phyloP scores from a whole-genome alignment of 1,139 yeast species.

The Suhomyces taliae region DNA sequence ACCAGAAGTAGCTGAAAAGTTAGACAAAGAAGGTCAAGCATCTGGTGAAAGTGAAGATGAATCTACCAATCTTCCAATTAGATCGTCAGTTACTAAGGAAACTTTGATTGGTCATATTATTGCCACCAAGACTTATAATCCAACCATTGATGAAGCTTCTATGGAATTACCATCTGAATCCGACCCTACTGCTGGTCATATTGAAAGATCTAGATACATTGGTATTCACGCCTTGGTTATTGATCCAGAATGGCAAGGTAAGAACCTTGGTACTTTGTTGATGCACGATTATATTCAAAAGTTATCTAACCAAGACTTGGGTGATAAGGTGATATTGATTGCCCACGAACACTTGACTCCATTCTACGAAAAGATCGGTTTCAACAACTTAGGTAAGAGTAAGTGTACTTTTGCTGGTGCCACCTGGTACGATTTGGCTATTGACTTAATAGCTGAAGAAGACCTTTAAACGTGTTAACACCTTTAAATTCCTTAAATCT shows the following conservation, averaged over 20 bases:
- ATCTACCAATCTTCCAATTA: slow-evolving; percentile 46
- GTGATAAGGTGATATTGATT: slow-evolving; percentile 71
- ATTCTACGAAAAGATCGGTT: slow-evolving; percentile 81
- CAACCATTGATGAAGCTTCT: slow-evolving; percentile 58
- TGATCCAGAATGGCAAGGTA: slow-evolving; percentile 76
- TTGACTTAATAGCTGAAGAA: slow-evolving; percentile 62
- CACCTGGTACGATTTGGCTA: slow-evolving; percentile 66
- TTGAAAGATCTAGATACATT: slow-evolving; percentile 69
- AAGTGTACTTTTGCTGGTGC: slow-evolving; percentile 59
- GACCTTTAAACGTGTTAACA: slow-evolving; percentile 26
- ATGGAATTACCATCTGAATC: slow-evolving; percentile 61
- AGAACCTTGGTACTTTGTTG: slow-evolving; percentile 77
- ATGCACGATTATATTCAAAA: slow-evolving; percentile 90
- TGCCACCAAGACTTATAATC: slow-evolving; percentile 67
- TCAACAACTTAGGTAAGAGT: slow-evolving; percentile 62
- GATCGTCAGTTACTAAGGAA: slow-evolving; percentile 59
- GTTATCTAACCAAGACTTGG: slow-evolving; percentile 82
- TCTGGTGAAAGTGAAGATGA: slow-evolving; percentile 22
- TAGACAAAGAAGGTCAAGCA: slow-evolving; percentile 30
- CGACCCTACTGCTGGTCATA: slow-evolving; percentile 58
- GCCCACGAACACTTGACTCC: slow-evolving; percentile 70
- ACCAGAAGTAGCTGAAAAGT: slow-evolving; percentile 42
- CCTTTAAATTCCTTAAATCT: not conserved
- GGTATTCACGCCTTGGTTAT: slow-evolving; percentile 85
- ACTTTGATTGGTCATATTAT: slow-evolving; percentile 79